phyloP scores from a whole-genome alignment of 108 stramenopile species.

The Cyclostephanos invisitatus region DNA sequence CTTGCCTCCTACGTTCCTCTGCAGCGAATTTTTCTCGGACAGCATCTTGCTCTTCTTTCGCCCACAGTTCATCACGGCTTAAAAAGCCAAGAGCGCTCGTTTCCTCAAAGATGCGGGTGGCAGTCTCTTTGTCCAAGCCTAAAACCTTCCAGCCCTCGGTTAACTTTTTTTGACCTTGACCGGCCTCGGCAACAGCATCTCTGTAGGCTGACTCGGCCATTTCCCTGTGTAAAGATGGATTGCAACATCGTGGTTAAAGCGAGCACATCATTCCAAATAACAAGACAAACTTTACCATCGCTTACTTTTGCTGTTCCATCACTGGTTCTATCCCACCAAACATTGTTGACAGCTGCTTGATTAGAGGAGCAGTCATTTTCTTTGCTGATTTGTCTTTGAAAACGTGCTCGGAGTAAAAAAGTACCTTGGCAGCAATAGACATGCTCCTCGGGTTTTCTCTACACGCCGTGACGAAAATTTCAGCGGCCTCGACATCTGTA shows the following conservation, averaged over 20 bases:
- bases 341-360: conserved; percentile 18
- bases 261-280: conserved; percentile 8
- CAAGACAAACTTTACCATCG: neutral
- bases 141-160: conserved; percentile 85
- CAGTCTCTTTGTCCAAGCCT: conserved; percentile 75
- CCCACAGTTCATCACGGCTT: conserved; percentile 36
- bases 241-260: neutral
- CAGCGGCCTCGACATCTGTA: conserved; percentile 71
- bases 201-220: conserved; percentile 85
- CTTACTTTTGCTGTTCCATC: conserved; percentile 55
- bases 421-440: conserved; percentile 68
- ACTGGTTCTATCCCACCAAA: conserved; percentile 28
- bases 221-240: conserved; percentile 50
- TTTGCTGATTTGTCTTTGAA: conserved; percentile 56
- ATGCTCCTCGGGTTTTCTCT: conserved; percentile 56
- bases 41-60: conserved; percentile 16
- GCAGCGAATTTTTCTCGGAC: conserved; percentile 59
- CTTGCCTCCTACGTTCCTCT: conserved; percentile 51
- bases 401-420: conserved; percentile 82
- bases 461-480: conserved; percentile 61
- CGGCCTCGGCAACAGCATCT: conserved; percentile 58
- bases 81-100: conserved; percentile 66
- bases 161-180: conserved; percentile 61
- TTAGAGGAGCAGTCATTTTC: conserved; percentile 32
- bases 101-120: conserved; percentile 71